A percentile compares a stretch with the other conserved stretches of the same genome.
These are phyloP conservation scores for Picea sitchensis DNA, from an alignment of 75 land plant species.

Conservation along the genomic window DNA sequence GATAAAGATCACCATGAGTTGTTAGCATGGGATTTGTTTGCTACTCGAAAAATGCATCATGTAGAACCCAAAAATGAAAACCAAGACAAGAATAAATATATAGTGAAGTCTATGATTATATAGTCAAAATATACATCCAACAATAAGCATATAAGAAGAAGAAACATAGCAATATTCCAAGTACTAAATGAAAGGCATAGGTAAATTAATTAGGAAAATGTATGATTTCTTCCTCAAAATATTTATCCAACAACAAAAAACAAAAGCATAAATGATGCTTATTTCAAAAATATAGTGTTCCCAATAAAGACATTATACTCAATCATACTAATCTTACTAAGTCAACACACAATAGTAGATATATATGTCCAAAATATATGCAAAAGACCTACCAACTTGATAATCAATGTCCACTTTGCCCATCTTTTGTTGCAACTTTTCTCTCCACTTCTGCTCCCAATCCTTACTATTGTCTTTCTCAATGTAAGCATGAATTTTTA, in stretches of 20 bases:
- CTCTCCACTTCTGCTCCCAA: slow-evolving; percentile 92
- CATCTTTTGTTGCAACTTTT: slow-evolving; percentile 98
- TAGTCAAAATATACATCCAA: no score
- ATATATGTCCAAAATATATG: background rate
- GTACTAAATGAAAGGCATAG: background rate
- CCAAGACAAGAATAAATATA: no score
- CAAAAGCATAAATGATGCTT: background rate
- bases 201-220: background rate
- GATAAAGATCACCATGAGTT: slow-evolving; percentile 85
- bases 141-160: background rate
- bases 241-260: background rate
- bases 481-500: slow-evolving; percentile 73
- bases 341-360: background rate
- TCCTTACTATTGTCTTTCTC: slow-evolving; percentile 98
- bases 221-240: background rate
- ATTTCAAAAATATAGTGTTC: background rate
- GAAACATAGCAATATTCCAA: background rate
- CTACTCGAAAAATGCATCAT: slow-evolving; percentile 98
- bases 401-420: slow-evolving; percentile 99
- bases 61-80: slow-evolving; percentile 23
- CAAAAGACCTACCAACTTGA: slow-evolving; percentile 21
- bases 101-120: no score
- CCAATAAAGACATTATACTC: background rate
- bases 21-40: slow-evolving; percentile 97
- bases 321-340: no score